These are phyloP conservation scores for Desmodesmus armatus DNA, from an alignment of 139 green algal genomes.

Conservation along the genomic window DNA sequence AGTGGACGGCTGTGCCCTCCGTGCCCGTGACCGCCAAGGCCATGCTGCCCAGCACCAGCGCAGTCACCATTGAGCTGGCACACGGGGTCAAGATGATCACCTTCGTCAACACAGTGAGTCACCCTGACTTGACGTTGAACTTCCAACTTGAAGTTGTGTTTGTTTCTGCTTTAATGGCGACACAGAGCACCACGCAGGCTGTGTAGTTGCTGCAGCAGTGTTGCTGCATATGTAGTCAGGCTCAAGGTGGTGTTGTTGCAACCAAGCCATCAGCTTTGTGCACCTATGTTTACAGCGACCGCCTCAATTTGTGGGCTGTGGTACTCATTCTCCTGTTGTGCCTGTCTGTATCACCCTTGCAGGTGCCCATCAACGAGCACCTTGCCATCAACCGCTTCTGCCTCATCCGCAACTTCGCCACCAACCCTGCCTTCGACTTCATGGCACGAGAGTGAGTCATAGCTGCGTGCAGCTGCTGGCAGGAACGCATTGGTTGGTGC, in stretches of 20 bases:
- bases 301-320: background rate
- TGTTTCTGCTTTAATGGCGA: background rate
- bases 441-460: slow-evolving; percentile 61
- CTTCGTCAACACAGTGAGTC: slow-evolving; percentile 71
- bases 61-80: slow-evolving; percentile 82
- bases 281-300: background rate
- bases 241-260: too few relatives aligned
- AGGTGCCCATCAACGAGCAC: slow-evolving; percentile 74
- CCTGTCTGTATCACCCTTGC: too few relatives aligned
- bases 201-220: background rate
- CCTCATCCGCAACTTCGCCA: slow-evolving; percentile 79
- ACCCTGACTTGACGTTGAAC: too few relatives aligned
- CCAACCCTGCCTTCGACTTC: slow-evolving; percentile 66
- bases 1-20: slow-evolving; percentile 63
- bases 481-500: background rate
- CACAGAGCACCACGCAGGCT: background rate
- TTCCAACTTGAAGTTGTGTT: too few relatives aligned
- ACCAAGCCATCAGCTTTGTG: too few relatives aligned
- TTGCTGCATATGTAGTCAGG: background rate
- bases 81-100: slow-evolving; percentile 50
- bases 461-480: background rate
- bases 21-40: slow-evolving; percentile 78
- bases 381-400: slow-evolving; percentile 83
- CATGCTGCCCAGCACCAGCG: slow-evolving; percentile 83
- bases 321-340: background rate